Evolutionary conservation across 1,139 yeast species (phyloP).

Genomic region (Pichia sp.): DNA sequence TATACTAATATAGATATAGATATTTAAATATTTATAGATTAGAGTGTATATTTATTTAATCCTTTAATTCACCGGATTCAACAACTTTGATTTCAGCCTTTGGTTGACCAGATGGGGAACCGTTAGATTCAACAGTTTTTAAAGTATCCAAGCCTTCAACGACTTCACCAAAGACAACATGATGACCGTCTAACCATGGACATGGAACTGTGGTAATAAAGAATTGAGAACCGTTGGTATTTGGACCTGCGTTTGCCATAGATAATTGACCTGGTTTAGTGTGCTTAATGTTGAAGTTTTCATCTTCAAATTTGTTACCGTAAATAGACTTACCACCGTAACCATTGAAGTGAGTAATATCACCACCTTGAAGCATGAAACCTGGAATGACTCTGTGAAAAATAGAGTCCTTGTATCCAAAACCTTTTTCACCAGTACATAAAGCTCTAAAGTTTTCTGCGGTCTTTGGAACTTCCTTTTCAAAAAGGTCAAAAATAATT

Average conservation of each 20-base stretch:
- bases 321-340: constrained; percentile 34
- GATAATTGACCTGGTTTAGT: constrained; percentile 37
- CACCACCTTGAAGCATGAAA: constrained; percentile 43
- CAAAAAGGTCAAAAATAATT: constrained; percentile 41
- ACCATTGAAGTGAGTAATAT: constrained; percentile 32
- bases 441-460: constrained; percentile 61
- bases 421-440: constrained; percentile 59
- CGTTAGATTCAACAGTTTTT: constrained; percentile 28
- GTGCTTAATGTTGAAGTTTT: constrained; percentile 32
- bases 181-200: constrained; percentile 39
- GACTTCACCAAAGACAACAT: constrained; percentile 39
- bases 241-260: constrained; percentile 41
- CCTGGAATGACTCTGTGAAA: constrained; percentile 46
- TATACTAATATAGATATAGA: too few relatives aligned
- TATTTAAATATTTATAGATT: too few relatives aligned
- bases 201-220: constrained; percentile 37
- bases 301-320: constrained; percentile 32
- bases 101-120: constrained; percentile 29
- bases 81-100: constrained; percentile 27
- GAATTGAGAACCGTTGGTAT: constrained; percentile 40
- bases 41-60: too few relatives aligned
- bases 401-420: constrained; percentile 51
- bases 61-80: constrained; percentile 36
- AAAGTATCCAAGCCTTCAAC: constrained; percentile 31
- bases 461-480: constrained; percentile 57